phyloP scores from a whole-genome alignment of 345 rosid species.

The Cardamine occulta region DNA sequence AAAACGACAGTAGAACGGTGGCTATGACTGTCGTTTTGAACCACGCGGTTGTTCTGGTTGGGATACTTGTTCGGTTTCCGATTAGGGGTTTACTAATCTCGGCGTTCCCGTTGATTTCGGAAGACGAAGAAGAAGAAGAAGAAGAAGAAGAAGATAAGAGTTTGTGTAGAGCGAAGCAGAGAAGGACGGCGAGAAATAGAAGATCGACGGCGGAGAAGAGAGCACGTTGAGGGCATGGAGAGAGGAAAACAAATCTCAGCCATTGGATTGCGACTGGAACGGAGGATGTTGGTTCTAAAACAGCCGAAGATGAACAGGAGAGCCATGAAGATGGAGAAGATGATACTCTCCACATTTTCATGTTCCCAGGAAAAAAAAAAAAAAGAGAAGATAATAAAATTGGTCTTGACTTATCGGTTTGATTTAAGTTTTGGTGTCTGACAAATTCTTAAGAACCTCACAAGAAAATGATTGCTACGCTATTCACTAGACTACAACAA shows the following conservation, averaged over 20 bases:
- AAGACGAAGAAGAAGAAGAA: slow-evolving; percentile 47
- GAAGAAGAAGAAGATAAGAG: slow-evolving; percentile 49
- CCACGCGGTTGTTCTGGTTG: slow-evolving; percentile 50
- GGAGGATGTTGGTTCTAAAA: slow-evolving; percentile 43
- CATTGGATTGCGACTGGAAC: slow-evolving; percentile 57
- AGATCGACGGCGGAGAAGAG: slow-evolving; percentile 60
- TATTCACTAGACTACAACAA: neutral
- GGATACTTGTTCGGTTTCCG: slow-evolving; percentile 36
- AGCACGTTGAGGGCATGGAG: slow-evolving; percentile 83
- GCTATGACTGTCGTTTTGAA: slow-evolving; percentile 61
- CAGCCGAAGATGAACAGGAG: slow-evolving; percentile 59
- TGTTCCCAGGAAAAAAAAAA: neutral
- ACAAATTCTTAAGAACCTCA: neutral
- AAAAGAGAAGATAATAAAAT: neutral
- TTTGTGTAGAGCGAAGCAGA: slow-evolving; percentile 55
- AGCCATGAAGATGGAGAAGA: slow-evolving; percentile 61
- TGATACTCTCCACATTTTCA: slow-evolving; percentile 31
- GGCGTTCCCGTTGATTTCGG: slow-evolving; percentile 14
- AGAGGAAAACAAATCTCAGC: slow-evolving; percentile 74
- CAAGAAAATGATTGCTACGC: neutral
- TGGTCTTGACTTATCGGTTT: neutral
- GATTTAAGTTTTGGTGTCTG: neutral
- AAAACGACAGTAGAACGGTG: slow-evolving; percentile 50
- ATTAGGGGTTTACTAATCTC: slow-evolving; percentile 69
- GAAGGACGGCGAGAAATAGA: slow-evolving; percentile 56